These are phyloP conservation scores for Bimuria novae-zelandiae DNA, from an alignment of 2,329 filamentous ascomycete genomes.

Conservation along the genomic window DNA sequence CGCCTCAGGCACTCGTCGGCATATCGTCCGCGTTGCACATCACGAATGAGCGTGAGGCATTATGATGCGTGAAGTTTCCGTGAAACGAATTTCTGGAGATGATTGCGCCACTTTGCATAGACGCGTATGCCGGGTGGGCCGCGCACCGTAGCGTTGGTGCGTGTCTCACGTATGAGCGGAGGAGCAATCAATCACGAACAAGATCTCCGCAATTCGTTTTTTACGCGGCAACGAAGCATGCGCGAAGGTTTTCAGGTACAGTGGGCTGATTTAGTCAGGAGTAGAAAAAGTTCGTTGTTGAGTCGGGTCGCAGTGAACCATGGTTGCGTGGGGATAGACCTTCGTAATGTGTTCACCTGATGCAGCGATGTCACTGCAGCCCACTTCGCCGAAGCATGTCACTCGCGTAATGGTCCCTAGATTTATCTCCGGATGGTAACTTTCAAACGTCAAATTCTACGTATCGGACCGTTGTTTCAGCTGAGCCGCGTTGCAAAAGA, in stretches of 20 bases:
- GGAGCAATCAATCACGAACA: background rate
- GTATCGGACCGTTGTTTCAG: background rate
- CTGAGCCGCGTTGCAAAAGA: background rate
- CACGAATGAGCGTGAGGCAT: background rate
- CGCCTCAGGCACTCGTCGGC: background rate
- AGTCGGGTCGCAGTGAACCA: background rate
- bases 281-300: background rate
- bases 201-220: background rate
- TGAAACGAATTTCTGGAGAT: background rate
- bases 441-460: background rate
- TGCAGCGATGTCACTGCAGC: background rate
- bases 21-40: background rate
- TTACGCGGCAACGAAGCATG: background rate
- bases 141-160: background rate
- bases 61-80: background rate
- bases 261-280: background rate
- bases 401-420: background rate
- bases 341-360: background rate
- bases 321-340: background rate
- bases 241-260: background rate
- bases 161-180: too few species aligned
- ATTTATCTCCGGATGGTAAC: background rate
- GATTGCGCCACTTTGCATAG: background rate
- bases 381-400: background rate
- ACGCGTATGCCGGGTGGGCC: constrained; percentile 4